Base-by-base conservation (phyloP, 2,329 filamentous ascomycete species). In the Fusarium veterinarium region DNA sequence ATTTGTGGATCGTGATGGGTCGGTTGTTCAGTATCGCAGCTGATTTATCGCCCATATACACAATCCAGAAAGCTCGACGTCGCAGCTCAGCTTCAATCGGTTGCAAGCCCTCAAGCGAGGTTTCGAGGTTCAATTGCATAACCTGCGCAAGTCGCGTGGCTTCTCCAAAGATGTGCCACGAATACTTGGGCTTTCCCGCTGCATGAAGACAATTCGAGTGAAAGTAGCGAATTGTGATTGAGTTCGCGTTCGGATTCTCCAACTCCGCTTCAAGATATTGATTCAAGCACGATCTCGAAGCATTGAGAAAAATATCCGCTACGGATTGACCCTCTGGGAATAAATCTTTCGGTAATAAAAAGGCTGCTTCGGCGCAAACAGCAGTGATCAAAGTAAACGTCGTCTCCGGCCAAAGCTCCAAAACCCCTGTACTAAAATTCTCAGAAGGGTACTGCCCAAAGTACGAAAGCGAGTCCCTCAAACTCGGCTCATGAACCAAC, bases 131-230 rank as follows among this genome's bases (percentile, higher is more conserved):
- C 33, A 85, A 70, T 19, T 82, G 78, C 83, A 85, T 85, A 3
- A 81, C 80, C 66, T 85, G 83, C 0, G 80, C 81, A 9, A 86
- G 79, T 4, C 83, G 77, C 7, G 81, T 81, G 2, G 83, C 84
- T 64, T 85, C 83, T 3, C 84, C 83, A 68, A 85, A 83, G 3
- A 85, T 83, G 52, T 84, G 82, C 83, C 84, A 85, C 8, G 84
- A 85, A 25, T 83, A 80, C 31, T 82, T 80, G 8, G 83, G 82
- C 44, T 83, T 84, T 0, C 83, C 84, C 1, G 81, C 77, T 3
- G 83, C 83, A 51, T 85, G 84, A 5, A 85, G 72, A 45, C 83
- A 84, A 60, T 84, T 85, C 19, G 84, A 85, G 56, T 86, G 84
- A 30, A 85, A 83, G 57, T 85, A 84, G 8, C 84, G 81, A 23